Percentiles rank a stretch among this genome's conserved stretches.
These are phyloP conservation scores for Naganishia onofrii DNA, from an alignment of 768 basidiomycete genomes.

Conservation along the genomic window DNA sequence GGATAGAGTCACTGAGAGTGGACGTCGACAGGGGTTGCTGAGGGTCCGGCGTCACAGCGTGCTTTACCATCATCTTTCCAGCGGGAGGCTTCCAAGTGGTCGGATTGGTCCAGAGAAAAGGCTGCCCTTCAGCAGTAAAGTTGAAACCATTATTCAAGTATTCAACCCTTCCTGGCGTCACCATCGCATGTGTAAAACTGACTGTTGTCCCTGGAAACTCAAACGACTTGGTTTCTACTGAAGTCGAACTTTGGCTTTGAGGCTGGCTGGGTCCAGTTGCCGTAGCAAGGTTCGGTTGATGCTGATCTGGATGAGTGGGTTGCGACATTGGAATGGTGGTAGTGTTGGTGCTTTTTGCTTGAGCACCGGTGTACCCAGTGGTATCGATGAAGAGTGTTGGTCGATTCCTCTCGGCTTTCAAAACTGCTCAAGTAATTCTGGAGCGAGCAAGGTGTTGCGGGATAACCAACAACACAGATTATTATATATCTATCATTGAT, in stretches of 20 bases:
- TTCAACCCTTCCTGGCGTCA: slow-evolving; percentile 3
- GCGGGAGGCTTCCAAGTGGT: not conserved
- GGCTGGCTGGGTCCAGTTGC: not conserved
- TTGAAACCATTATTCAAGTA: not conserved
- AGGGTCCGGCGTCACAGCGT: not conserved
- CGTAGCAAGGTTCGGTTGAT: not conserved
- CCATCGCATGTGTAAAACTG: slow-evolving; percentile 11
- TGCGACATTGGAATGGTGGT: not conserved
- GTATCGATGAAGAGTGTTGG: not conserved
- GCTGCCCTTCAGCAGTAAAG: slow-evolving; percentile 11
- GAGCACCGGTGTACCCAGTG: not conserved
- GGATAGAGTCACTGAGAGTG: too few species aligned
- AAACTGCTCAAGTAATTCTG: not conserved
- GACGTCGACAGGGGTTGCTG: not conserved
- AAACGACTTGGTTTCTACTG: not conserved
- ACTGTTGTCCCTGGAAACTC: slow-evolving; percentile 5
- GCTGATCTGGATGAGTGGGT: not conserved
- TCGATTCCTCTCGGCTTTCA: not conserved
- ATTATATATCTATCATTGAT: not conserved
- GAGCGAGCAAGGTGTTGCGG: too few species aligned
- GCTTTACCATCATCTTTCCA: too few species aligned
- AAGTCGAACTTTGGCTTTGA: not conserved
- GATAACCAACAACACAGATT: not conserved
- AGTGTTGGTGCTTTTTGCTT: not conserved
- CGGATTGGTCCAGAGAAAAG: slow-evolving; percentile 19